Percentiles rank a stretch among this genome's conserved stretches.
Evolutionary conservation across 768 basidiomycete species (phyloP).

Genomic region (Amanita thiersii): DNA sequence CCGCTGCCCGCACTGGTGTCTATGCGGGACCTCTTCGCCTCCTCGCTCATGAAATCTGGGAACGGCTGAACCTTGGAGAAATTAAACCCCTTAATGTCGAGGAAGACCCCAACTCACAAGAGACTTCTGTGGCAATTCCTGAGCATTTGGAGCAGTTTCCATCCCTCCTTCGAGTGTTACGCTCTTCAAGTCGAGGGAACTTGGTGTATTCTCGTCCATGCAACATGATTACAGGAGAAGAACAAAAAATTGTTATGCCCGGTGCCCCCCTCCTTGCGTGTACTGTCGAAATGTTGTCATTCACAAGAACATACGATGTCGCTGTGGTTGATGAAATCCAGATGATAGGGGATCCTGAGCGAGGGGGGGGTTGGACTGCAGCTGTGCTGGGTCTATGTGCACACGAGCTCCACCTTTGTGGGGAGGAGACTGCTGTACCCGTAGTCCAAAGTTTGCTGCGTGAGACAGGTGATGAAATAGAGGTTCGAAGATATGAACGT

Average conservation of each 20-base stretch:
- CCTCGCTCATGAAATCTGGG: constrained; percentile 92
- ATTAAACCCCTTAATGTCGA: constrained; percentile 66
- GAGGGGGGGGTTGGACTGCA: constrained; percentile 77
- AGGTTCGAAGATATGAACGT: constrained; percentile 78
- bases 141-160: constrained; percentile 17
- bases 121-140: constrained; percentile 14
- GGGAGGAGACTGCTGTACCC: constrained; percentile 87
- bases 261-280: constrained; percentile 59
- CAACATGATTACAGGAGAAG: constrained; percentile 91
- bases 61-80: constrained; percentile 82
- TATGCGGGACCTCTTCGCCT: constrained; percentile 91
- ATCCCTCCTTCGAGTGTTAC: not conserved
- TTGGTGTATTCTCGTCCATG: constrained; percentile 52
- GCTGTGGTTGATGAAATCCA: constrained; percentile 97
- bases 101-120: constrained; percentile 16
- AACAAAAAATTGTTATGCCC: constrained; percentile 60
- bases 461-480: constrained; percentile 74
- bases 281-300: constrained; percentile 87
- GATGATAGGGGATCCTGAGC: constrained; percentile 74
- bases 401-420: constrained; percentile 86
- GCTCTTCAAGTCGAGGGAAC: constrained; percentile 24
- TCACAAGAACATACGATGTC: constrained; percentile 47
- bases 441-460: constrained; percentile 63
- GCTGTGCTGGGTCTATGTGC: constrained; percentile 75
- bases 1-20: constrained; percentile 61